A percentile compares a stretch with the other conserved stretches of the same genome.
These are phyloP conservation scores for Cryptosporidium xiaoi DNA, from an alignment of 169 alveolate species.

Conservation along the genomic window DNA sequence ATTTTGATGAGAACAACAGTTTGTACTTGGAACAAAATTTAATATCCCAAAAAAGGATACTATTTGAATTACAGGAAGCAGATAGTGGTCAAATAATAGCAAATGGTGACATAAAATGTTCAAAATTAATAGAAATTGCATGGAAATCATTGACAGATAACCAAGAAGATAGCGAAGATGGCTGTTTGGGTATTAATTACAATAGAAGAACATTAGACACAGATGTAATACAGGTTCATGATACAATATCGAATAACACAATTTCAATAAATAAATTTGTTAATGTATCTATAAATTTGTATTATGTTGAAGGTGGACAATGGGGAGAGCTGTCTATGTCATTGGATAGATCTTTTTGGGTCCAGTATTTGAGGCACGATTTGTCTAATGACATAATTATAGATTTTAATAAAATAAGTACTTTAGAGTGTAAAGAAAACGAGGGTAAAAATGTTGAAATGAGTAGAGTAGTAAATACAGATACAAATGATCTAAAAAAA, in stretches of 20 bases:
- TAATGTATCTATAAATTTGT: conserved; percentile 19
- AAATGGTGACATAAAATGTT: conserved; percentile 40
- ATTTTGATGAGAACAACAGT: background rate
- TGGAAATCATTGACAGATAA: conserved; percentile 22
- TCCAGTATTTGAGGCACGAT: conserved; percentile 61
- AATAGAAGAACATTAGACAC: background rate
- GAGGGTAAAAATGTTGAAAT: conserved; percentile 7
- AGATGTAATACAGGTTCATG: conserved; percentile 53
- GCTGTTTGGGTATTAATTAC: background rate
- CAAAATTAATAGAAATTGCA: conserved; percentile 37
- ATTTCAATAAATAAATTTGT: conserved; percentile 42
- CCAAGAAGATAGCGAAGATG: background rate
- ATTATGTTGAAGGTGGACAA: conserved; percentile 68
- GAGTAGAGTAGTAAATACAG: conserved; percentile 1
- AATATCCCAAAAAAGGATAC: conserved; percentile 43
- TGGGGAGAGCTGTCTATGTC: conserved; percentile 67
- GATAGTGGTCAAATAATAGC: conserved; percentile 65
- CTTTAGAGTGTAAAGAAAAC: conserved; percentile 3
- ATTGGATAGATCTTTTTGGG: conserved; percentile 69
- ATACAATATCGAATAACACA: conserved; percentile 27
- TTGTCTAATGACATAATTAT: conserved; percentile 26
- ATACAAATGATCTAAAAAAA: background rate
- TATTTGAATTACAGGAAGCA: conserved; percentile 61
- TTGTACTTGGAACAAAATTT: conserved; percentile 52
- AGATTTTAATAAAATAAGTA: background rate